These are phyloP conservation scores for Stylonectria norvegica DNA, from an alignment of 2,329 filamentous ascomycete species.

Conservation along the genomic window DNA sequence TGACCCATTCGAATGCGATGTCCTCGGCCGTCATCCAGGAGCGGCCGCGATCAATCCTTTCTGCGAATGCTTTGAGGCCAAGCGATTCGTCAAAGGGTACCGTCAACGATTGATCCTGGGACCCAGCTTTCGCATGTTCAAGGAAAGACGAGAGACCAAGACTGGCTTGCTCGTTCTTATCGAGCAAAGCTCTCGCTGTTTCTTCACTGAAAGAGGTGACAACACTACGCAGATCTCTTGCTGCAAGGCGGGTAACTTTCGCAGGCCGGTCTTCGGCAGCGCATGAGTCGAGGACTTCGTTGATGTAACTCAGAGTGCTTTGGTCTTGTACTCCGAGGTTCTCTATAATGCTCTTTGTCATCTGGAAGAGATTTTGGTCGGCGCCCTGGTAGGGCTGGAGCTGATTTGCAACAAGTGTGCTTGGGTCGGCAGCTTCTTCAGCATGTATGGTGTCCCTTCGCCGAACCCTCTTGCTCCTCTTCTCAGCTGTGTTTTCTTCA, in stretches of 20 bases:
- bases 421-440: slow-evolving; percentile 53
- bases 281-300: slow-evolving; percentile 51
- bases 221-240: slow-evolving; percentile 48
- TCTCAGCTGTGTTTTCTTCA: slow-evolving; percentile 56
- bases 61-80: slow-evolving; percentile 51
- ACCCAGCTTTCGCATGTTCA: slow-evolving; percentile 58
- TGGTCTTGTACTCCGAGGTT: slow-evolving; percentile 52
- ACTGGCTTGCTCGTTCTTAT: slow-evolving; percentile 50
- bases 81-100: slow-evolving; percentile 50
- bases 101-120: slow-evolving; percentile 47
- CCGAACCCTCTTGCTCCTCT: slow-evolving; percentile 63
- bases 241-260: slow-evolving; percentile 45
- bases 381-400: slow-evolving; percentile 55
- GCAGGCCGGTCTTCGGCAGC: slow-evolving; percentile 48
- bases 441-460: slow-evolving; percentile 51
- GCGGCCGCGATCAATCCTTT: slow-evolving; percentile 39
- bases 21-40: slow-evolving; percentile 55
- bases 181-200: slow-evolving; percentile 50
- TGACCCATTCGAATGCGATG: slow-evolving; percentile 57
- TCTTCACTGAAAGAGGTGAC: slow-evolving; percentile 52
- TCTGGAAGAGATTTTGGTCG: slow-evolving; percentile 54
- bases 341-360: slow-evolving; percentile 53
- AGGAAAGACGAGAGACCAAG: slow-evolving; percentile 59
- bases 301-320: slow-evolving; percentile 42
- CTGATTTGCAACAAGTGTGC: slow-evolving; percentile 50